These are phyloP conservation scores for Russula ochroleuca DNA, from an alignment of 768 basidiomycete species.

Conservation along the genomic window DNA sequence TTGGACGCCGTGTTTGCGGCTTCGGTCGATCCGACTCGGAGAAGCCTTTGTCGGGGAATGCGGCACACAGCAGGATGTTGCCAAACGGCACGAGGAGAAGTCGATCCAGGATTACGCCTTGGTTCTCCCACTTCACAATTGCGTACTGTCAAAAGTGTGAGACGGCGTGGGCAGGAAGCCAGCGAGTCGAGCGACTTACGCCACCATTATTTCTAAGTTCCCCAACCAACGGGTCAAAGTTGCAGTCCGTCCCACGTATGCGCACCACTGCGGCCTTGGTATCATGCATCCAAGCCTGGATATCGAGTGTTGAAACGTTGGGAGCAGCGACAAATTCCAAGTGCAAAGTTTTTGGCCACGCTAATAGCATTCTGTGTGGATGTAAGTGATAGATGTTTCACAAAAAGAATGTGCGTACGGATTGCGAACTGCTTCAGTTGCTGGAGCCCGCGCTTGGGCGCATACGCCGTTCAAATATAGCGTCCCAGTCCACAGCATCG, in stretches of 20 bases:
- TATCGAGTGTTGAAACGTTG: not conserved
- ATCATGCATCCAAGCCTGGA: constrained; percentile 9
- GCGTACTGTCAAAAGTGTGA: constrained; percentile 8
- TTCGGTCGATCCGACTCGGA: not conserved
- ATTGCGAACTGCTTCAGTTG: not conserved
- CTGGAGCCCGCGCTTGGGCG: not conserved
- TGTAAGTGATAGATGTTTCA: not conserved
- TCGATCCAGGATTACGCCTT: not conserved
- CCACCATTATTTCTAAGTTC: not conserved
- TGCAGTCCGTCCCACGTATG: not conserved
- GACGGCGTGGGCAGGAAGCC: not conserved
- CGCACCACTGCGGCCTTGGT: not conserved
- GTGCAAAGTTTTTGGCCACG: not conserved
- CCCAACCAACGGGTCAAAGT: not conserved
- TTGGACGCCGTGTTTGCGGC: too few species aligned
- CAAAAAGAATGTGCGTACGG: not conserved
- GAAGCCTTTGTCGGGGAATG: constrained; percentile 7
- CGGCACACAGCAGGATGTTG: constrained; percentile 2
- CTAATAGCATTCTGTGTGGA: not conserved
- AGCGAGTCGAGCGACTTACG: constrained; percentile 1
- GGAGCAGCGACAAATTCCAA: not conserved
- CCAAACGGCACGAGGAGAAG: constrained; percentile 13
- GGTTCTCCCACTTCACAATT: constrained; percentile 1
- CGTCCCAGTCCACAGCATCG: too few species aligned
- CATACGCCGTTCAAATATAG: not conserved